phyloP scores from a whole-genome alignment of 805 yeast genomes.

The Scheffersomyces stipitis region DNA sequence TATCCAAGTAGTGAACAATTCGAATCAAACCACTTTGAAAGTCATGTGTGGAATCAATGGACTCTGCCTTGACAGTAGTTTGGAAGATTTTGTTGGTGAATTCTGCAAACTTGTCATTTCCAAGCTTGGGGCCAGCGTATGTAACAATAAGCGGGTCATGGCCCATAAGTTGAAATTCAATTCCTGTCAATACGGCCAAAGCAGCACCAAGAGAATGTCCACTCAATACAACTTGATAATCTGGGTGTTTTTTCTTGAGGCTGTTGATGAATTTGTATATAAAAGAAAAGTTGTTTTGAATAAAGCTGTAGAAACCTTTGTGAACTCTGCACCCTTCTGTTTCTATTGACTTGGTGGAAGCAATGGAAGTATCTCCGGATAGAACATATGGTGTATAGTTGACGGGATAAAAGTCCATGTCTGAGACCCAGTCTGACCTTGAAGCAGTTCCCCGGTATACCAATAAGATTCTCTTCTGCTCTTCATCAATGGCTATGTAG shows the following conservation, averaged over 20 bases:
- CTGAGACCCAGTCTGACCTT: slow-evolving; percentile 60
- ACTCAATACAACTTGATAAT: slow-evolving; percentile 51
- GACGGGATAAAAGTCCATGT: slow-evolving; percentile 49
- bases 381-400: slow-evolving; percentile 46
- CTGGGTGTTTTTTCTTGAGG: slow-evolving; percentile 38
- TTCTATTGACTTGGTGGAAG: slow-evolving; percentile 1
- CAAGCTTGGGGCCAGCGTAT: slow-evolving; percentile 66
- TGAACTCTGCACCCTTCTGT: slow-evolving; percentile 63
- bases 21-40: slow-evolving; percentile 47
- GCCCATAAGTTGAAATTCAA: slow-evolving; percentile 58
- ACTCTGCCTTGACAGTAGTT: slow-evolving; percentile 25
- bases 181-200: slow-evolving; percentile 58
- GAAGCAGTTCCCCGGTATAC: slow-evolving; percentile 67
- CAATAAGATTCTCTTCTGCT: slow-evolving; percentile 42
- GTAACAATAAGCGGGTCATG: slow-evolving; percentile 54
- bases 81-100: slow-evolving; percentile 54
- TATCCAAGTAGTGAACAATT: slow-evolving; percentile 57
- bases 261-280: slow-evolving; percentile 36
- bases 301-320: slow-evolving; percentile 57
- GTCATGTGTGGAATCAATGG: slow-evolving; percentile 19
- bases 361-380: slow-evolving; percentile 1
- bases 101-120: slow-evolving; percentile 48
- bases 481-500: slow-evolving; percentile 50
- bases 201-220: slow-evolving; percentile 86
- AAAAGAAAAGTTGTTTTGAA: slow-evolving; percentile 38